Evolutionary conservation across 1,284 basidiomycete species (phyloP), one percentile per base, ranked within the genome.

Genomic region (Fomitopsis palustris): DNA sequence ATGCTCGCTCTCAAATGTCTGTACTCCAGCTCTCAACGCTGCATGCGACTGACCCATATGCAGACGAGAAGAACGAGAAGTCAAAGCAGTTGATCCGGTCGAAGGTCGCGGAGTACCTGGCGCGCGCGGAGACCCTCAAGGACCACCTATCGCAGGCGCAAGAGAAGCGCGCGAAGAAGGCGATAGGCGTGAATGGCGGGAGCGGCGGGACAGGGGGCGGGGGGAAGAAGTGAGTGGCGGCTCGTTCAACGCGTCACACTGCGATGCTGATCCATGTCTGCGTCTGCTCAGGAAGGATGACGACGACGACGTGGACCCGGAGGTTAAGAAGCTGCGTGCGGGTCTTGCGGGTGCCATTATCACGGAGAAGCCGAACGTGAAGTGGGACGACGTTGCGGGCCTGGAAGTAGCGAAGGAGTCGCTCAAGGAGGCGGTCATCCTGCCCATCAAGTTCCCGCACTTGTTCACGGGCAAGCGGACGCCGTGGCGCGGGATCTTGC

Each of bases 401-500:
- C 82, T 99, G 8, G 92, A 95, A 68, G 90, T 86, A 41, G 96
- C 96, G 37, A 99, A 99, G 76, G 95, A 96, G 59, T 86, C 96
- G 12, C 78, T 99, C 67, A 98, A 99, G 75, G 96, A 99, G 74
- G 96, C 97, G 38, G 97, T 99, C 72, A 98, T 99, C 70, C 80
- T 99, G 23, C 96, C 96, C 6, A 98, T 98, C 83, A 98, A 98
- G 75, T 98, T 98, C 70, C 96, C 96, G 0, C 95, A 98, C 75
- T 82, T 99, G 41, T 99, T 99, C 76, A 98, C 95, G 0, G 97
- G 96, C 52, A 98, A 98, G 75, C 88, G 96, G 27, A 98, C 95
- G 25, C 96, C 96, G 1, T 98, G 96, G 96, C 84, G 84, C 56
- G 96, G 96, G 9, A 99, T 99, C 58, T 78, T 99, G 58, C 81